These are phyloP conservation scores for Neurospora hispaniola DNA, from an alignment of 495 filamentous ascomycete species.

Conservation along the genomic window DNA sequence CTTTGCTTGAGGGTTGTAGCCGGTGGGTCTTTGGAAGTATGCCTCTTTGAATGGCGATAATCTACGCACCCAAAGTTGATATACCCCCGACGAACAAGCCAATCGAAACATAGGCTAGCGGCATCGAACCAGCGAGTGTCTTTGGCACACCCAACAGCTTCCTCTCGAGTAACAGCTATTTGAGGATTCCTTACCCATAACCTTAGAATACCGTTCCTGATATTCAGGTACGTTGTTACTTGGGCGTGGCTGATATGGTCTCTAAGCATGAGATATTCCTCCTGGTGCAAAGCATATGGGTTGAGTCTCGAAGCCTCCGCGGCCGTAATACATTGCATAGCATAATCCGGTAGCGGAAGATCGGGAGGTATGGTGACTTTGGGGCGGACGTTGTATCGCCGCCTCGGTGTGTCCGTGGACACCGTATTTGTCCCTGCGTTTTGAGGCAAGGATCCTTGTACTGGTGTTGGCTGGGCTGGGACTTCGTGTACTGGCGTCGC, in stretches of 20 bases:
- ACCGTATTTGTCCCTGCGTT: not conserved
- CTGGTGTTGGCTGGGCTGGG: not conserved
- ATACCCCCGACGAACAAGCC: constrained; percentile 82
- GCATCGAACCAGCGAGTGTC: constrained; percentile 85
- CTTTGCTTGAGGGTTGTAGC: constrained; percentile 35
- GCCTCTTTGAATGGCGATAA: constrained; percentile 23
- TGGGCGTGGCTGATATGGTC: constrained; percentile 77
- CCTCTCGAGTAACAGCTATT: constrained; percentile 73
- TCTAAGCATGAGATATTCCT: constrained; percentile 71
- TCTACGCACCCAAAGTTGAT: constrained; percentile 95
- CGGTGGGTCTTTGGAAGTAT: constrained; percentile 14
- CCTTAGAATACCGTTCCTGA: constrained; percentile 87
- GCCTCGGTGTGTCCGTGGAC: constrained; percentile 8
- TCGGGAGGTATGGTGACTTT: constrained; percentile 74
- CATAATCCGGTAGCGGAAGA: constrained; percentile 62
- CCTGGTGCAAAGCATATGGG: constrained; percentile 77
- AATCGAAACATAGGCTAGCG: constrained; percentile 82
- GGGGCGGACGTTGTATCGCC: constrained; percentile 48
- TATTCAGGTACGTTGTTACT: constrained; percentile 93
- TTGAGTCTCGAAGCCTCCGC: constrained; percentile 84
- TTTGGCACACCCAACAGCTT: constrained; percentile 86
- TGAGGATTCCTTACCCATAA: constrained; percentile 87
- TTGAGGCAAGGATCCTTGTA: not conserved
- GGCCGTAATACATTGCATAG: constrained; percentile 75
- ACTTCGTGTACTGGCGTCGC: not conserved